phyloP scores from a whole-genome alignment of 192 early-diverging fungal genomes.

The Spinellus fusiger region DNA sequence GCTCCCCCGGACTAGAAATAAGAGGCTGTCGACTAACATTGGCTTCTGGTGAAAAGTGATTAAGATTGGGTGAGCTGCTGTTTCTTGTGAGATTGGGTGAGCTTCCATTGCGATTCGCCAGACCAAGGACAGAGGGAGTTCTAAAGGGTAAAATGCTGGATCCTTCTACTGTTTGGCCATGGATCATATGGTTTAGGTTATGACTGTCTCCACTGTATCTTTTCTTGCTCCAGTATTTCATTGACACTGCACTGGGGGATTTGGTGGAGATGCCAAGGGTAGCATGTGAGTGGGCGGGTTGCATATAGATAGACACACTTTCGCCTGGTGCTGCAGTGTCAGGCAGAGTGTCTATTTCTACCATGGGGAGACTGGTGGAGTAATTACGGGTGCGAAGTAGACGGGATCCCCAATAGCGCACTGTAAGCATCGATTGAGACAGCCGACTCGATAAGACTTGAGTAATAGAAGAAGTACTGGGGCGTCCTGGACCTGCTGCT shows the following conservation, averaged over 20 bases:
- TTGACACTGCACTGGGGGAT: constrained; percentile 12
- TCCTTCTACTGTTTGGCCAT: constrained; percentile 1
- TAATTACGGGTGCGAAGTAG: constrained; percentile 2
- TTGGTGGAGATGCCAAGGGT: constrained; percentile 11
- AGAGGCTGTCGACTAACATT: neutral
- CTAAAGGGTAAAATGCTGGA: constrained; percentile 14
- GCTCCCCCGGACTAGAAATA: neutral
- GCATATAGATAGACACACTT: constrained; percentile 11
- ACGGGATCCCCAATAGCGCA: constrained; percentile 22
- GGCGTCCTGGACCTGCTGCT: too few relatives aligned
- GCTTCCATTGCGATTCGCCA: constrained; percentile 21
- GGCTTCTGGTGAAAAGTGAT: neutral
- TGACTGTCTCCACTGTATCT: constrained; percentile 35
- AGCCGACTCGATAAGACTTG: neutral
- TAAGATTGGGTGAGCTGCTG: constrained; percentile 16
- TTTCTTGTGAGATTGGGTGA: constrained; percentile 19
- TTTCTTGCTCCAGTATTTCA: constrained; percentile 29
- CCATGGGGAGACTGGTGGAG: neutral
- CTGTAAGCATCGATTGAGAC: neutral
- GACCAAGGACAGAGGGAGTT: constrained; percentile 12
- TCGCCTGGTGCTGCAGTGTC: neutral
- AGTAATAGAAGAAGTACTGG: neutral
- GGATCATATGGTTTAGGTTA: neutral
- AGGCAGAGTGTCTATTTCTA: constrained; percentile 2
- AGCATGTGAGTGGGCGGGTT: neutral